Evolutionary conservation across 2,329 filamentous ascomycete species (phyloP), one percentile per base, ranked within the genome.

Genomic region (Hymenoscyphus salicellus): DNA sequence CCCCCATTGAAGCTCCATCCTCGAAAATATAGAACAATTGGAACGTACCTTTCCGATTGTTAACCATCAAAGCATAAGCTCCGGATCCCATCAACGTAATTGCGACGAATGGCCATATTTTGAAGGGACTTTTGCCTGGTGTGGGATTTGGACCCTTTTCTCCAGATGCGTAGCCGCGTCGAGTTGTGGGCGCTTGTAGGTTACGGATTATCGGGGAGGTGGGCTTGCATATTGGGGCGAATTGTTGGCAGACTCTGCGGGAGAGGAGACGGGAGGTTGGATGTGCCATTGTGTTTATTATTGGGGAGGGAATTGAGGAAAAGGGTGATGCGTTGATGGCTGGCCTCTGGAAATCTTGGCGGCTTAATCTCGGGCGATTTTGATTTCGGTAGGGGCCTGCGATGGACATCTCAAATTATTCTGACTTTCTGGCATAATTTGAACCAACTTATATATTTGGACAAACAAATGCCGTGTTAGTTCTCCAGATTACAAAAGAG

Each of bases 61-160:
- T 82, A 14, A 84, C 82, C 71, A 86, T 80, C 52, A 82, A 74
- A 55, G 77, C 72, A 76, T 84, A 86, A 58, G 80, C 77, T 55
- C 79, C 81, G 46, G 79, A 79, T 64, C 82, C 81, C 58, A 79
- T 72, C 55, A 79, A 74, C 60, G 81, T 76, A 66, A 86, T 79
- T 28, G 74, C 73, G 30, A 77, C 61, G 63, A 77, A 77, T 16
- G 76, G 76, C 75, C 75, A 77, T 62, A 77, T 65, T 63, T 77
- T 77, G 61, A 77, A 72, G n/a, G 75, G 73, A 61, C 65, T 73
- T 55, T 74, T 67, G 2, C 70, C 71, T 33, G 74, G 74, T 23
- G 33, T 71, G 5, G 71, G 72, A 60, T 72, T 73, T 38, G 71
- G 70, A 26, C 72, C 72, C 46, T 67, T 69, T 58, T 71, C 71